Evolutionary conservation across 345 rosid genomes (phyloP), one percentile per base, ranked within the genome.

Genomic region (Eucalyptus caleyi): DNA sequence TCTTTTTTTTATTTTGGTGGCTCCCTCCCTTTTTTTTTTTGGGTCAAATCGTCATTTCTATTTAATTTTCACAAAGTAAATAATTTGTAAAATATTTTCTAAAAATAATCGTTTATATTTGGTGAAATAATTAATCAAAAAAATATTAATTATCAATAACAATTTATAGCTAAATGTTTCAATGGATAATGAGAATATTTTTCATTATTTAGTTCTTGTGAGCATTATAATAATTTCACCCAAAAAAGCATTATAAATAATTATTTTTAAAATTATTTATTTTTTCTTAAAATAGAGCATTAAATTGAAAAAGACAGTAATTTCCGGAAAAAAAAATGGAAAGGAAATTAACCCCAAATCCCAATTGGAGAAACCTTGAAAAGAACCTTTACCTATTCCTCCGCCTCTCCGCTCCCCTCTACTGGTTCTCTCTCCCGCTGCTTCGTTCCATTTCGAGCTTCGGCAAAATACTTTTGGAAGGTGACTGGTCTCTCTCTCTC

Each of bases 11-110:
- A 59, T 59, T 11, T 11, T 59, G n/a, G n/a, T 27, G 65, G n/a
- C 65, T 26, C 7, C n/a, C 65, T 59, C n/a, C 65, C 0, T 5
- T 53, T 7, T 7, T 51, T 51, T 53, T 19, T 53, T 53, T 19
- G 0, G 5, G 11, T 53, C 26, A 0, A 53, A 53, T 8, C 26
- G 2, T 53, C 5, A 53, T 53, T 53, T 53, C 26, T 19, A 53
- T 53, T 53, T 53, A 19, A 8, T 53, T 53, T 53, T 19, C 10
- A 8, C 2, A 53, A 53, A 53, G 10, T 8, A 8, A 53, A 8
- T 53, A 8, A 19, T 53, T 53, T 53, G 1, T 3, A 53, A 53
- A 53, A 53, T 2, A 53, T 53, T 53, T 53, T 53, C 0, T 19
- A 19, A 53, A 19, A 19, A 53, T 53, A 53, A 53, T 53, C 2